Evolutionary conservation across 2,329 filamentous ascomycete species (phyloP).

Genomic region (Apiospora aurea): DNA sequence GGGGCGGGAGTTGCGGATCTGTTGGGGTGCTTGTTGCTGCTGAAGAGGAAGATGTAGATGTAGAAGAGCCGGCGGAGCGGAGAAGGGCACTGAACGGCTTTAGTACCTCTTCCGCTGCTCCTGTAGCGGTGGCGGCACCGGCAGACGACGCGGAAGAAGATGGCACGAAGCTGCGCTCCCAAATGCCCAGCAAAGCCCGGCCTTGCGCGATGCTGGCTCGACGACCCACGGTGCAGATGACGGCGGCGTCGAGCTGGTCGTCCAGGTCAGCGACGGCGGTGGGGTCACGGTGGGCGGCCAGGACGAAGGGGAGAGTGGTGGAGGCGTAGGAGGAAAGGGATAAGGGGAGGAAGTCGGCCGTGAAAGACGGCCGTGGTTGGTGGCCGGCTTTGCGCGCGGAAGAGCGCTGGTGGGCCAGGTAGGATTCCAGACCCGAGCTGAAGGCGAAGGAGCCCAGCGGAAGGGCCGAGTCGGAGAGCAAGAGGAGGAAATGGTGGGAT

Average conservation of each 20-base stretch:
- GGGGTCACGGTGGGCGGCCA: conserved; percentile 69
- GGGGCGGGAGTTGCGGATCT: conserved; percentile 43
- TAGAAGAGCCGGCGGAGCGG: neutral
- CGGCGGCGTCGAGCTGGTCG: conserved; percentile 78
- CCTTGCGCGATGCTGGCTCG: conserved; percentile 80
- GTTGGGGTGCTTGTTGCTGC: conserved; percentile 9
- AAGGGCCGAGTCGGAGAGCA: conserved; percentile 82
- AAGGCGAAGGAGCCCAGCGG: conserved; percentile 89
- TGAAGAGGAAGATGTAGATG: neutral
- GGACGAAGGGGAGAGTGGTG: conserved; percentile 76
- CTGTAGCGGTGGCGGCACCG: conserved; percentile 13
- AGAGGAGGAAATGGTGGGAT: conserved; percentile 72
- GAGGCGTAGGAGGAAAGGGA: conserved; percentile 76
- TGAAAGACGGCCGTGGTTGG: conserved; percentile 57
- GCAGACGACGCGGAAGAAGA: neutral
- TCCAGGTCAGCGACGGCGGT: conserved; percentile 64
- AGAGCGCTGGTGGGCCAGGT: conserved; percentile 67
- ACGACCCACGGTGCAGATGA: conserved; percentile 80
- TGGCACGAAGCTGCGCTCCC: conserved; percentile 70
- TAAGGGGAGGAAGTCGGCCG: conserved; percentile 68
- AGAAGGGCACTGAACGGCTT: conserved; percentile 7
- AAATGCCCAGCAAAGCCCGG: conserved; percentile 75
- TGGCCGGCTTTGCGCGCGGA: conserved; percentile 28
- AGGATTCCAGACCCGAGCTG: conserved; percentile 83
- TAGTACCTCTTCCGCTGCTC: neutral